Base-by-base conservation (phyloP, 2,329 filamentous ascomycete species). In the Neophaeococcomyces aloes region DNA sequence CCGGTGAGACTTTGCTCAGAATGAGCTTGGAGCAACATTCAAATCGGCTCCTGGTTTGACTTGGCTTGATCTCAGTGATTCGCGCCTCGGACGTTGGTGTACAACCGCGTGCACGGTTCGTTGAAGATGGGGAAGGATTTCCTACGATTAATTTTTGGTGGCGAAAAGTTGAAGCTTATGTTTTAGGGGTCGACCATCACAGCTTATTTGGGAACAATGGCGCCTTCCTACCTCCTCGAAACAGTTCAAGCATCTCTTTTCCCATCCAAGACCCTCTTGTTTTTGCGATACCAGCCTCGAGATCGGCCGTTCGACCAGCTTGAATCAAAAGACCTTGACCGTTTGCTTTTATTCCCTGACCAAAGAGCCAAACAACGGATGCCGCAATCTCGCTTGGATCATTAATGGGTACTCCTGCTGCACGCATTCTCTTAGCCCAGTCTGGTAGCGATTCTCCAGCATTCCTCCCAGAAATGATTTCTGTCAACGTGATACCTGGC, bases 201-300 rank as follows among this genome's bases (percentile, higher is more conserved):
- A 57, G 42, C 40, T 54, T 55, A 34, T 55, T 56, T n/a, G 55
- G 53, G 50, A 56, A 55, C 44, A 55, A 35, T 13, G 53, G 54
- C 10, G 52, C 55, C 17, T 49, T 48, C 37, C 69, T 59, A 2
- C 69, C 69, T 17, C 67, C 65, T 30, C 67, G 54, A 45, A 72
- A 72, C 53, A 70, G 50, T 8, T 64, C 61, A 57, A 72, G 54
- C 68, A 71, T 71, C 53, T 72, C 69, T 49, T 62, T 65, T 0
- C 67, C 61, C 68, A 72, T 70, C 69, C 69, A 72, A 36, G 53
- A 51, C 47, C 61, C 61, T 46, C 69, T 62, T 15, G 57, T 59
- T 55, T 61, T 69, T 19, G 68, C 69, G 40, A 72, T 56, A 0
- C 68, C 68, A 17, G 58, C 56, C 49, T 72, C 69, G 17, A 71